A percentile compares a stretch with the other conserved stretches of the same genome.
phyloP scores from a whole-genome alignment of 768 basidiomycete genomes.

The Podaxis rugospora region DNA sequence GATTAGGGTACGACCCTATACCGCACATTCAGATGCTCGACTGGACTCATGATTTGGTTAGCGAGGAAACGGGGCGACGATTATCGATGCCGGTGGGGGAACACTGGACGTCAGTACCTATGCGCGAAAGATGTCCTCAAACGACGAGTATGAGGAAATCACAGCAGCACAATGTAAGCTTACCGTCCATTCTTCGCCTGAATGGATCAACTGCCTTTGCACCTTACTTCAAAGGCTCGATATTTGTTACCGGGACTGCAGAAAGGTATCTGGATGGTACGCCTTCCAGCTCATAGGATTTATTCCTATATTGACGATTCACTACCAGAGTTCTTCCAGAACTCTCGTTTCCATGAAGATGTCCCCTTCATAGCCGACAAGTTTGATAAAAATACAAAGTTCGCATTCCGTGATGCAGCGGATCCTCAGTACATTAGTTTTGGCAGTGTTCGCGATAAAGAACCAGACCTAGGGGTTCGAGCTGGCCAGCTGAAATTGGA shows the following conservation, averaged over 20 bases:
- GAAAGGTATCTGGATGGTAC: conserved; percentile 29
- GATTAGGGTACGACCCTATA: conserved; percentile 18
- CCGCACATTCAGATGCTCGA: neutral
- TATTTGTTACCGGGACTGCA: conserved; percentile 38
- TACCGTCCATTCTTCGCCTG: neutral
- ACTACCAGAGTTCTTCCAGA: conserved; percentile 28
- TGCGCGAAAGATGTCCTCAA: conserved; percentile 21
- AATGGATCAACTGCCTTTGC: neutral
- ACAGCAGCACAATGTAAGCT: conserved; percentile 32
- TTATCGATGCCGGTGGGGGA: conserved; percentile 62
- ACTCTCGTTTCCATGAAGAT: conserved; percentile 37
- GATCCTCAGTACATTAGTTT: conserved; percentile 46
- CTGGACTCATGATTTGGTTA: conserved; percentile 13
- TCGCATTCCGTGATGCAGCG: conserved; percentile 32
- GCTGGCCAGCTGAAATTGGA: conserved; percentile 41
- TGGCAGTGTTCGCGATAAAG: conserved; percentile 37
- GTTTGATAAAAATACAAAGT: conserved; percentile 47
- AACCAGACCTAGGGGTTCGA: conserved; percentile 33
- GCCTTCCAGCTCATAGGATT: neutral
- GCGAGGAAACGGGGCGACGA: conserved; percentile 39
- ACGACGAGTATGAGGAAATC: conserved; percentile 33
- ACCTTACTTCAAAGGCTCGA: conserved; percentile 42
- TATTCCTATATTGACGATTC: neutral
- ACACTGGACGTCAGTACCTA: conserved; percentile 56
- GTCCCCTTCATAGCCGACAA: conserved; percentile 33